These are phyloP conservation scores for Tricholoma sp. DNA, from an alignment of 768 basidiomycete species.

Conservation along the genomic window DNA sequence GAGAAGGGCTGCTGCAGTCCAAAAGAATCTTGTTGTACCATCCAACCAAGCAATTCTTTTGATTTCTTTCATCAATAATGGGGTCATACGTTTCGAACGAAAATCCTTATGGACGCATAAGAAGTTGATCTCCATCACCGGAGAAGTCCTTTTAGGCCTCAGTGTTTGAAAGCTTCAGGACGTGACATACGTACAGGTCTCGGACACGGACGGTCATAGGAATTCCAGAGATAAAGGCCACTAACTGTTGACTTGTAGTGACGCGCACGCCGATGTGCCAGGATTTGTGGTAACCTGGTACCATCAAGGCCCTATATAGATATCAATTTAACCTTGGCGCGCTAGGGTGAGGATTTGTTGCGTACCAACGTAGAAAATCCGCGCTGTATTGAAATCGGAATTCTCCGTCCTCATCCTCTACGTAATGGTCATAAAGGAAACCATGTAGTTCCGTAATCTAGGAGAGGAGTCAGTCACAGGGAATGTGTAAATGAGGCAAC, in stretches of 20 bases:
- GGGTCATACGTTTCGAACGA: slow-evolving; percentile 89
- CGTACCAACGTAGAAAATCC: slow-evolving; percentile 88
- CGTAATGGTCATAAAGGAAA: slow-evolving; percentile 88
- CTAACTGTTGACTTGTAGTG: slow-evolving; percentile 82
- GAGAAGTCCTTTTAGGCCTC: slow-evolving; percentile 31
- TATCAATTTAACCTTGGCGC: not conserved
- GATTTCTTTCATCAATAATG: slow-evolving; percentile 96
- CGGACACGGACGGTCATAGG: slow-evolving; percentile 83
- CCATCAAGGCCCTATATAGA: slow-evolving; percentile 76
- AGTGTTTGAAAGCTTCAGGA: not conserved
- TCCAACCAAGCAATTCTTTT: slow-evolving; percentile 87
- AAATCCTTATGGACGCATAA: slow-evolving; percentile 97
- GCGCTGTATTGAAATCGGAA: slow-evolving; percentile 96
- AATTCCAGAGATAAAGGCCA: slow-evolving; percentile 96
- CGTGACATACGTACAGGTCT: slow-evolving; percentile 51
- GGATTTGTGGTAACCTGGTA: slow-evolving; percentile 88
- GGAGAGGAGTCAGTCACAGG: slow-evolving; percentile 3
- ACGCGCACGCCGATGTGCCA: slow-evolving; percentile 98
- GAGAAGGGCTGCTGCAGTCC: slow-evolving; percentile 89
- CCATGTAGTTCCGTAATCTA: slow-evolving; percentile 91
- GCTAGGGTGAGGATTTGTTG: not conserved
- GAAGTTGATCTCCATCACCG: slow-evolving; percentile 90
- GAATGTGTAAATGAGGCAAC: not conserved
- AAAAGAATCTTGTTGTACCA: slow-evolving; percentile 94
- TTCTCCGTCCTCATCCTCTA: slow-evolving; percentile 91